Conservation (phyloP, 192 early-diverging fungal genomes). For the Allomyces javanicus region DNA sequence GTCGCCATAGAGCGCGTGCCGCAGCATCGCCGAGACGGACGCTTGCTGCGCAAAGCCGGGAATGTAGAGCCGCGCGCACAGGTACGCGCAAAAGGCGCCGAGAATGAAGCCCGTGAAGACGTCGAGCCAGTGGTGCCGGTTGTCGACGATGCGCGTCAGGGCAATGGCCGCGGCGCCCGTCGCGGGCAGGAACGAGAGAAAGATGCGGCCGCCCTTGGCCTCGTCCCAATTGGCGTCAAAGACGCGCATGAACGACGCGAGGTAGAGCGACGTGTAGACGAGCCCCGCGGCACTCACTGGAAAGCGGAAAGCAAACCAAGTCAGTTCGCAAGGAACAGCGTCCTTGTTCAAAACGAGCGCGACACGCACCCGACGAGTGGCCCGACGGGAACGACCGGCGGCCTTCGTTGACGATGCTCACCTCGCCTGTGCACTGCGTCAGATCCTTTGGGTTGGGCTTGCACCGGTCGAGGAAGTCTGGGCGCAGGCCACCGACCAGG, state of each 20-base stretch:
- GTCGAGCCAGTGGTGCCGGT: slow-evolving; percentile 1
- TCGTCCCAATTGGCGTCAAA: background rate
- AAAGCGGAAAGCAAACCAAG: no score
- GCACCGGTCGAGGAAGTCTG: slow-evolving; percentile 32
- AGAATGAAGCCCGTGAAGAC: background rate
- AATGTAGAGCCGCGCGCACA: background rate
- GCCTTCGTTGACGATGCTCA: slow-evolving; percentile 14
- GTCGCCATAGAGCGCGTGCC: no score
- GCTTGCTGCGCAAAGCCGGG: background rate
- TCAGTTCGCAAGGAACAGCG: no score
- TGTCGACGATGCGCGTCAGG: background rate
- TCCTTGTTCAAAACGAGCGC: no score
- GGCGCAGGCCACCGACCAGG: slow-evolving; percentile 19
- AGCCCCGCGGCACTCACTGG: background rate
- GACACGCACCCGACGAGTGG: slow-evolving; percentile 15
- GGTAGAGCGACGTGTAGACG: background rate
- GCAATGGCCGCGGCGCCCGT: background rate
- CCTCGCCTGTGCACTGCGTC: background rate
- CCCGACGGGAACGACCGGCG: slow-evolving; percentile 24
- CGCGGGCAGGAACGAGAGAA: background rate
- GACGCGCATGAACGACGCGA: background rate
- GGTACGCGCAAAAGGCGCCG: background rate
- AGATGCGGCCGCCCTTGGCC: background rate
- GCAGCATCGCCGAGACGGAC: no score
- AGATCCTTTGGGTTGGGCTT: slow-evolving; percentile 1